These are phyloP conservation scores for Mortierella sp. DNA, from an alignment of 371 early-diverging fungal genomes.

Conservation along the genomic window DNA sequence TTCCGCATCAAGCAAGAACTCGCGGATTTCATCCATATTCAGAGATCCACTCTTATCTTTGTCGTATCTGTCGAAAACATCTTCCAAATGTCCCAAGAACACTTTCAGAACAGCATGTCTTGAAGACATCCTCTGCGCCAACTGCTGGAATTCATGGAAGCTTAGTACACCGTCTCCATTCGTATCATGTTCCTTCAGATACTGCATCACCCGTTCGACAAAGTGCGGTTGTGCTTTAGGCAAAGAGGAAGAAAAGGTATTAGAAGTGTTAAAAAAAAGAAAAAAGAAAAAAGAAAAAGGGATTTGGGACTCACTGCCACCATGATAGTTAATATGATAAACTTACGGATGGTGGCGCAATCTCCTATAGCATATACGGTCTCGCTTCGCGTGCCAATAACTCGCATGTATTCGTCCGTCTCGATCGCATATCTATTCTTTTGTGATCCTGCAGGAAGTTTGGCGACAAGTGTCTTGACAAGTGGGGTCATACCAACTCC, in stretches of 20 bases:
- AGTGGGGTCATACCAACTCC: conserved; percentile 70
- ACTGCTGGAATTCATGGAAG: conserved; percentile 59
- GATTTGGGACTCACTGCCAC: neutral
- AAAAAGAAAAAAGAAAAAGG: neutral
- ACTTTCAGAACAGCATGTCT: conserved; percentile 65
- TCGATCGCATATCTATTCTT: conserved; percentile 71
- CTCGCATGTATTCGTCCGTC: conserved; percentile 78
- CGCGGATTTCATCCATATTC: conserved; percentile 69
- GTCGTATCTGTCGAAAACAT: conserved; percentile 70
- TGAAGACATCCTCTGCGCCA: conserved; percentile 54
- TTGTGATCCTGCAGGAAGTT: conserved; percentile 63
- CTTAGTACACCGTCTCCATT: conserved; percentile 62
- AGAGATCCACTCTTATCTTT: conserved; percentile 65
- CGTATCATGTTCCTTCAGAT: conserved; percentile 63
- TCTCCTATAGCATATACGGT: conserved; percentile 89
- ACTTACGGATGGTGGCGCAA: conserved; percentile 75
- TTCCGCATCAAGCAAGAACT: conserved; percentile 69
- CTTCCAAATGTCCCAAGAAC: conserved; percentile 60
- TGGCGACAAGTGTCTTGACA: conserved; percentile 72
- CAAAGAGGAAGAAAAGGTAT: neutral
- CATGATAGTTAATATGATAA: neutral
- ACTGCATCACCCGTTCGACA: conserved; percentile 60
- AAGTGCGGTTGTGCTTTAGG: conserved; percentile 73
- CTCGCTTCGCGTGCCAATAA: conserved; percentile 69
- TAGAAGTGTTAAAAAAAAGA: neutral